Base-by-base conservation (phyloP, 495 filamentous ascomycete species). In the Tuber indicum region DNA sequence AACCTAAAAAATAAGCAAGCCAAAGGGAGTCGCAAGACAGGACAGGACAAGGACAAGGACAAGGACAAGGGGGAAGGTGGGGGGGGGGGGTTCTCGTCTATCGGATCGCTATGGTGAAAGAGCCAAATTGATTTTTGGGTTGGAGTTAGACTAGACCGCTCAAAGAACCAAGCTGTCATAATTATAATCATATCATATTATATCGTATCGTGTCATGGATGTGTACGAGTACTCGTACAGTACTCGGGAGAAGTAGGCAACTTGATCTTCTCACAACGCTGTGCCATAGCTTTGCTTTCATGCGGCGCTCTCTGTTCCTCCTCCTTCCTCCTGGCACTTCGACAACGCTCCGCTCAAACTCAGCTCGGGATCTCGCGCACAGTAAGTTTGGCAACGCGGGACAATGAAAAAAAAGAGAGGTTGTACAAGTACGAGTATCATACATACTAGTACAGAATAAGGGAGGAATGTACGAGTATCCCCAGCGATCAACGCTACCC, bases 141-240 rank as follows among this genome's bases (percentile, higher is more conserved):
- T 66, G 26, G n/a, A 26, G 58, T 66, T 66, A 36, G 58, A 66
- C 58, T 66, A 66, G 58, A 66, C 32, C 58, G 58, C 58, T 66
- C 58, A 36, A 66, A 66, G 58, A 66, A 66, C 58, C 58, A 66
- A 66, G 58, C 58, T 66, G 58, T 66, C 58, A 66, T 66, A 66
- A 32, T 32, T 32, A 32, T 32, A 32, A 32, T 32, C 32, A 32
- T 32, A 14, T 6, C n/a, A 66, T 66, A 66, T 66, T n/a, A 58
- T 32, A 66, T 32, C 12, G n/a, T 36, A 58, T 26, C 7, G 8
- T 66, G 32, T 66, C 58, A 66, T 66, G 32, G 58, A 66, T 36
- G 36, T 66, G 58, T 66, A 32, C 32, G 32, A 32, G 32, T 32
- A 32, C 32, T 32, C 32, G 32, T 1, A 32, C 32, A 32, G 32